These are phyloP conservation scores for Toxoplasma gondii DNA, from an alignment of 169 alveolate genomes.

Conservation along the genomic window DNA sequence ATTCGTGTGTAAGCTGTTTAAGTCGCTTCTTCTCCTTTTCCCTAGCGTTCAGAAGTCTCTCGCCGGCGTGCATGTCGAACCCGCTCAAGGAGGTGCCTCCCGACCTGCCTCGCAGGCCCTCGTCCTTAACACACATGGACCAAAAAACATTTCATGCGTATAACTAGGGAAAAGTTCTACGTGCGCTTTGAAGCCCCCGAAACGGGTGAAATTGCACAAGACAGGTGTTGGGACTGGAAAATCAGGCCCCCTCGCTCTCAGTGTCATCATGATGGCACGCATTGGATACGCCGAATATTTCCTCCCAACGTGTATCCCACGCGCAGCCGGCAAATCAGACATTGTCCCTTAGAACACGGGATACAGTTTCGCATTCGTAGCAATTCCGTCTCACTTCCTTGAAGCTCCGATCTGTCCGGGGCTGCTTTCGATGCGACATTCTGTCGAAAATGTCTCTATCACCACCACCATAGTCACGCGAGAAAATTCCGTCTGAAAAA, in stretches of 20 bases:
- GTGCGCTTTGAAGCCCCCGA: too few species aligned
- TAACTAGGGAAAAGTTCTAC: too few species aligned
- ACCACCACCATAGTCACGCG: not conserved
- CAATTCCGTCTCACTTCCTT: not conserved
- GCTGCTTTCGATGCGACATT: not conserved
- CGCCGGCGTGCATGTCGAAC: conserved; percentile 32
- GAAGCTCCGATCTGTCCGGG: not conserved
- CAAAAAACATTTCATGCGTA: too few species aligned
- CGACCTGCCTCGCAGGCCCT: not conserved
- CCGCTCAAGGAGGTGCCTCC: not conserved
- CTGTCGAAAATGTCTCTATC: not conserved
- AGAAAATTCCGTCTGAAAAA: not conserved
- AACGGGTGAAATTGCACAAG: too few species aligned
- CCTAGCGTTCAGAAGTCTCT: not conserved
- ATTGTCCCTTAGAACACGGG: too few species aligned
- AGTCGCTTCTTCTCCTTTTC: not conserved
- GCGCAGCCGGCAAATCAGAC: too few species aligned
- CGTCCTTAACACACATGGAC: not conserved
- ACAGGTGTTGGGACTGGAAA: too few species aligned
- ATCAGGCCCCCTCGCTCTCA: too few species aligned
- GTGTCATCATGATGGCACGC: too few species aligned
- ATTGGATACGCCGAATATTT: too few species aligned
- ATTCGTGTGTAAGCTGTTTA: not conserved
- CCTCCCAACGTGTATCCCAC: too few species aligned
- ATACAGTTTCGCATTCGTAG: too few species aligned